Evolutionary conservation across 2,329 filamentous ascomycete genomes (phyloP), one percentile per base, ranked within the genome.

Genomic region (Calonectria fujianensis): DNA sequence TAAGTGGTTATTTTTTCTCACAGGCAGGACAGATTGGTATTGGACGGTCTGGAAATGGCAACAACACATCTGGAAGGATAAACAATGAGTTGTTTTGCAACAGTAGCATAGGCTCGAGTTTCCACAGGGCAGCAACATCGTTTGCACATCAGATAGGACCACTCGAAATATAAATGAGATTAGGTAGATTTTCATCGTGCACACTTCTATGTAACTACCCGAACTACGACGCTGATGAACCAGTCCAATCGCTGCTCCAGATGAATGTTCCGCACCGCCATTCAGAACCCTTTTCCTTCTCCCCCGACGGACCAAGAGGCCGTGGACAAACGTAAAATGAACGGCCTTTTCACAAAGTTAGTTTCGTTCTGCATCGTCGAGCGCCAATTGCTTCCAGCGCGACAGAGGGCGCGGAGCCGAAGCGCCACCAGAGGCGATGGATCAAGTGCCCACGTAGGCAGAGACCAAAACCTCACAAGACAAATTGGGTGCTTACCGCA

Each of bases 191-290:
- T 48, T 69, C 14, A 51, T 66, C 51, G 29, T 32, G n/a, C 4
- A 10, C 16, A 20, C 45, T 52, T 37, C 45, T 68, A 31, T 5
- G 14, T 54, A 24, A 57, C n/a, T 45, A 63, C 14, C 24, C n/a
- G 18, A 11, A 27, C 35, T 27, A 63, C 7, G 37, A 63, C 35
- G 50, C 54, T 10, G 74, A 75, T 9, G 77, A 77, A 32, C 80
- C 76, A 71, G 83, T 89, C 90, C 90, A 92, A 76, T 92, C 90
- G 69, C 90, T 91, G 75, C 89, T 91, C 92, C 91, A 92, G 39
- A 93, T 95, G 80, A 98, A 98, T 0, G 95, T 98, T 3, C 90
- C 88, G 84, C 96, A 98, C 54, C 95, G 91, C 95, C 96, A 98
- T 82, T 97, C 90, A 0, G 95, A 96, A 2, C 93, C 94, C 74